Evolutionary conservation across 2,329 filamentous ascomycete species (phyloP).

Genomic region (Cordyceps tenuipes): DNA sequence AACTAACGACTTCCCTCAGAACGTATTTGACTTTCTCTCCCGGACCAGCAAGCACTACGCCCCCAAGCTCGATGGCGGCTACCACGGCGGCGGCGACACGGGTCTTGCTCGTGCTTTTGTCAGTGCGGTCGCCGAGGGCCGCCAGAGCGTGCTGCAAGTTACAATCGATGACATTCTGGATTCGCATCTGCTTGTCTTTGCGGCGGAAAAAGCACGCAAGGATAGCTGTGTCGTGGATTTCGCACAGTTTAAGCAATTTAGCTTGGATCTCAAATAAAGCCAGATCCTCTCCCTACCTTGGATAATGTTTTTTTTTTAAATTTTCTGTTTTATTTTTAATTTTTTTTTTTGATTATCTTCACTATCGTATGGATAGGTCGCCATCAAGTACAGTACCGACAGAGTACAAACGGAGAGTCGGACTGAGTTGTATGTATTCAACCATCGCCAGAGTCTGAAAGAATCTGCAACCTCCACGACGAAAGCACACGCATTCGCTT

Average conservation of each 20-base stretch:
- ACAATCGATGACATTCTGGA: constrained; percentile 13
- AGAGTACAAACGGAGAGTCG: too few species aligned
- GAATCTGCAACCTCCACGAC: too few species aligned
- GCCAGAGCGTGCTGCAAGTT: constrained; percentile 11
- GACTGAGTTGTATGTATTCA: too few species aligned
- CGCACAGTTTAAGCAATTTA: constrained; percentile 9
- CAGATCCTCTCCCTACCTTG: too few species aligned
- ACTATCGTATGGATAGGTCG: too few species aligned
- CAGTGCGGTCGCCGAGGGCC: constrained; percentile 6
- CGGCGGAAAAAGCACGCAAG: constrained; percentile 13
- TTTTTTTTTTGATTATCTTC: too few species aligned
- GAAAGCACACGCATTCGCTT: too few species aligned
- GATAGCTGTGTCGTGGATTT: constrained; percentile 15
- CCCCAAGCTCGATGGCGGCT: constrained; percentile 13
- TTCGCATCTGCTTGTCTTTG: constrained; percentile 14
- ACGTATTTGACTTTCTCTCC: constrained; percentile 14
- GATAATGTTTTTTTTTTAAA: too few species aligned
- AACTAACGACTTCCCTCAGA: background rate
- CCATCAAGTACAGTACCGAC: too few species aligned
- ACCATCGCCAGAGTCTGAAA: too few species aligned
- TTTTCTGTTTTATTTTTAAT: too few species aligned
- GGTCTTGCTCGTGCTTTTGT: constrained; percentile 14
- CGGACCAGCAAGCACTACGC: constrained; percentile 11
- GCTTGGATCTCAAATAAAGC: background rate
- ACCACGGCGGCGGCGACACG: constrained; percentile 14